Base-by-base conservation (phyloP, 2,329 filamentous ascomycete genomes). In the Epichloe elymi region DNA sequence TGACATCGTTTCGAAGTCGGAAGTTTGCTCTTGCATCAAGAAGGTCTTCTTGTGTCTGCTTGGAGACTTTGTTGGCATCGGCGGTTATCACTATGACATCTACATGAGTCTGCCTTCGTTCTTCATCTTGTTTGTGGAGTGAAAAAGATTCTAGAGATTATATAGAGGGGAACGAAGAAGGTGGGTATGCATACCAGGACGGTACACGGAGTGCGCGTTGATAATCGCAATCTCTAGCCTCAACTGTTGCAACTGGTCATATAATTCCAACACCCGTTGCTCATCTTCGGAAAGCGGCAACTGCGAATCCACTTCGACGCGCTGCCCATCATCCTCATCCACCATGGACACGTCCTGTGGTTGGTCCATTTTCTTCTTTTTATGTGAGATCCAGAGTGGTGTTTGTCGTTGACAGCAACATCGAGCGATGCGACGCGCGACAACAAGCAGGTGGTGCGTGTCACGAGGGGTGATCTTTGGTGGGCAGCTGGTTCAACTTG, bases 141-240 rank as follows among this genome's bases (percentile, higher is more conserved):
- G 10, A 17, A 11, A 4, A 19, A 3, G 40, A 12, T n/a, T 42
- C 15, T 20, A 42, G 14, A 17, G 15, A 39, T 39, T 10, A 5
- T 43, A 2, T 30, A 11, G 30, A 30, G 30, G 3, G 8, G 30
- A 30, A 30, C 30, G 4, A 11, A 11, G 10, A 4, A 30, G 3
- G 30, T 30, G 11, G 33, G 15, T 14, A 33, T 23, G 15, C 59
- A 51, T 58, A 74, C 74, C 62, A 55, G 62, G 56, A 17, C 58
- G 56, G 52, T 70, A 51, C 15, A 59, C 54, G n/a, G 68, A 62
- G 45, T 74, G 73, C 4, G 75, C 75, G 43, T 68, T 73, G 12
- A 89, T 67, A 39, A 93, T 72, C 38, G 82, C 82, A 51, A 82
- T 78, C 67, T 93, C 83, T 20, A 91, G 69, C 59, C 82, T 79